Base-by-base conservation (phyloP, 1,139 yeast genomes). In the Blastobotrys serpentis region DNA sequence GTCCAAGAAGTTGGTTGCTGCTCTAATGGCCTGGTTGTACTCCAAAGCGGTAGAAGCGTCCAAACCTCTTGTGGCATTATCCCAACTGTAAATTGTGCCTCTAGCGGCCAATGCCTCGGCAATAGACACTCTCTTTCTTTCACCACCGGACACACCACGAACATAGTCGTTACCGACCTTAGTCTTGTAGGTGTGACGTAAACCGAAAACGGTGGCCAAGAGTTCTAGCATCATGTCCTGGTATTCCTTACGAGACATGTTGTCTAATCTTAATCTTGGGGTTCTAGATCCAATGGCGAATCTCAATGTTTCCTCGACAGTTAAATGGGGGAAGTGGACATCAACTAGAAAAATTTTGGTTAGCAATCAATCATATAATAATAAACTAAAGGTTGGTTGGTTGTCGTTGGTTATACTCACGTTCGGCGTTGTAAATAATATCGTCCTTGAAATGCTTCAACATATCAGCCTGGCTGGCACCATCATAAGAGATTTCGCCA, bases 21-120 rank as follows among this genome's bases (percentile, higher is more conserved):
- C 75, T 63, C 84, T 77, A 40, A 82, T 72, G 46, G 85, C 84
- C 61, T 75, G 77, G 45, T 84, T 78, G 60, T 76, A 82, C 60
- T 82, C 87, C 56, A 82, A 72, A 21, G 88, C 88, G 17, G 88
- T 82, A 6, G 86, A 79, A 18, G 88, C 82, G 69, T 82, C 88
- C 52, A 82, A 72, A 62, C 88, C 88, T 67, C 87, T 74, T n/a
- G 88, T 82, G n/a, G 87, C 82, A 60, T 82, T 82, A 70, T 82
- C 89, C 85, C 86, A 83, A 62, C 83, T 78, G 58, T 80, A 80
- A 43, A 82, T 67, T 14, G 78, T 70, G 18, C 80, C 84, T 46
- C 77, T 69, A 64, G 79, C 74, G 16, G 82, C 79, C 58, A 78
- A 68, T 5, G 84, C 84, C 48, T 81, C 86, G 23, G 81, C 83